phyloP scores from a whole-genome alignment of 129 eudicot species.

The Oenanthe sinensis region DNA sequence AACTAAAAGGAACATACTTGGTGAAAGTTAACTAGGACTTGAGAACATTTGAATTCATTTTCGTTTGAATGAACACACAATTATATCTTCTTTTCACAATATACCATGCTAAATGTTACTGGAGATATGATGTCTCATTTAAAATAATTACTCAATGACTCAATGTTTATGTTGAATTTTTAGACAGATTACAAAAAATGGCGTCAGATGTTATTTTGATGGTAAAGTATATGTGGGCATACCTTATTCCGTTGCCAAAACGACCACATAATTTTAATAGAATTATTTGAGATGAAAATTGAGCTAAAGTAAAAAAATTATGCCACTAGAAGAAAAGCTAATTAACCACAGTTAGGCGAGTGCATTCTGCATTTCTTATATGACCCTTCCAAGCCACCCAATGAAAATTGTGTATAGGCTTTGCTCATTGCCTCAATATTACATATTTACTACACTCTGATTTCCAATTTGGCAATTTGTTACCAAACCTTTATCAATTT shows the following conservation, averaged over 20 bases:
- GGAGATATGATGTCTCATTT: not conserved
- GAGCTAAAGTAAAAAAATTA: not conserved
- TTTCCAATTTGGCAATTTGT: not conserved
- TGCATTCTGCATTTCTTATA: not conserved
- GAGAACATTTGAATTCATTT: not conserved
- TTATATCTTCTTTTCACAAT: not conserved
- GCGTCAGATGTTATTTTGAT: not conserved
- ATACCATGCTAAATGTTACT: not conserved
- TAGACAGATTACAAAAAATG: too few species aligned
- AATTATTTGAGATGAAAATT: not conserved
- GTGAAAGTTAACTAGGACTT: not conserved
- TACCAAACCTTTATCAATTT: not conserved
- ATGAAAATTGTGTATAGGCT: not conserved
- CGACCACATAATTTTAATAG: not conserved
- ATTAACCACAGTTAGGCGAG: not conserved
- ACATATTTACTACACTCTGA: too few species aligned
- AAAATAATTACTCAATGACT: not conserved
- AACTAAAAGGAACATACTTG: not conserved
- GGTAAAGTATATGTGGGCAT: not conserved
- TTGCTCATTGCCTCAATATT: not conserved
- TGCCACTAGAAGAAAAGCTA: not conserved
- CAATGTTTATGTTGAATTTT: too few species aligned
- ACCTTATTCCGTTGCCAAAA: not conserved
- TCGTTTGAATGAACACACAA: not conserved
- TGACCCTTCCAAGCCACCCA: not conserved